A percentile compares a stretch with the other conserved stretches of the same genome.
These are phyloP conservation scores for Jasminum sambac DNA, from an alignment of 257 asterid genomes.

Conservation along the genomic window DNA sequence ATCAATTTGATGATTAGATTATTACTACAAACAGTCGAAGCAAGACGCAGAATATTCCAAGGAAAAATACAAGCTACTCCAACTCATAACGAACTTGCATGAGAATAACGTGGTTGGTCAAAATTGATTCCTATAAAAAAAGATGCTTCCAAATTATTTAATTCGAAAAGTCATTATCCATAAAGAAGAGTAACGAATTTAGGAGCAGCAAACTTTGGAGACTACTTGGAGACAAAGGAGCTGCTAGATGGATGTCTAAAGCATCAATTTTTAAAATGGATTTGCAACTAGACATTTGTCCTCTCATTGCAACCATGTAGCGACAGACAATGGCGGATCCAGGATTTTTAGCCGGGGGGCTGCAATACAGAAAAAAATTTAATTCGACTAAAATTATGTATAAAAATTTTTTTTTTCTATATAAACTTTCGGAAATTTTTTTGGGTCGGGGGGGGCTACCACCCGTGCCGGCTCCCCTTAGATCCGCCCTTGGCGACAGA, in stretches of 20 bases:
- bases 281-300: neutral
- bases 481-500: too few species aligned
- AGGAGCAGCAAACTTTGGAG: neutral
- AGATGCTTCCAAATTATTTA: neutral
- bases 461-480: too few species aligned
- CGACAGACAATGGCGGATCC: too few species aligned
- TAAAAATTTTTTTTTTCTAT: too few species aligned
- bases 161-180: neutral
- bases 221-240: neutral
- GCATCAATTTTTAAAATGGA: too few species aligned
- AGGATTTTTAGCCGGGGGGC: too few species aligned
- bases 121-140: neutral
- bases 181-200: neutral
- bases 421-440: too few species aligned
- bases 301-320: neutral
- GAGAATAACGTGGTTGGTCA: neutral
- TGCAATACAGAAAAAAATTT: too few species aligned
- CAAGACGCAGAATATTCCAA: constrained; percentile 48
- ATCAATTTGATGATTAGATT: neutral
- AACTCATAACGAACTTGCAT: constrained; percentile 10
- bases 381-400: too few species aligned
- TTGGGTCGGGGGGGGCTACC: too few species aligned
- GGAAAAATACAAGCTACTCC: constrained; percentile 20
- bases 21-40: constrained; percentile 45
- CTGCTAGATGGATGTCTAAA: neutral